phyloP scores from a whole-genome alignment of 371 early-diverging fungal species.

The Gilbertella persicaria region DNA sequence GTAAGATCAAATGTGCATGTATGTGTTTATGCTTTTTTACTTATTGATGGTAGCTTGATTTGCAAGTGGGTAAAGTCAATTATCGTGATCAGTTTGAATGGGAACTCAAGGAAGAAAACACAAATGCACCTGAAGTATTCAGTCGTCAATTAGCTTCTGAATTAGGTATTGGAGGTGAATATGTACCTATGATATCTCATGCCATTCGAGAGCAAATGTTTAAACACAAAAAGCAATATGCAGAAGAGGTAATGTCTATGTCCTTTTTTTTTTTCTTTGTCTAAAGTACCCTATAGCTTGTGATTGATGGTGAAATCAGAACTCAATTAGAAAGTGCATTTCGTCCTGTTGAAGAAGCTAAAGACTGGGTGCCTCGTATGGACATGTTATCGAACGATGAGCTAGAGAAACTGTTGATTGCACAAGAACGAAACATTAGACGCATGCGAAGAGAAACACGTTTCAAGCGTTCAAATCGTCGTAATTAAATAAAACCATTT shows the following conservation, averaged over 20 bases:
- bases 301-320: conserved; percentile 38
- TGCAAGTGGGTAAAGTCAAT: conserved; percentile 82
- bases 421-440: conserved; percentile 72
- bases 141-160: conserved; percentile 80
- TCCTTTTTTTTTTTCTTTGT: not conserved
- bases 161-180: conserved; percentile 91
- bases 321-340: conserved; percentile 60
- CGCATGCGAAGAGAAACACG: conserved; percentile 41
- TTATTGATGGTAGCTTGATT: conserved; percentile 64
- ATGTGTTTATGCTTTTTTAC: not conserved
- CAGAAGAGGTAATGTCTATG: conserved; percentile 45
- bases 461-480: conserved; percentile 33
- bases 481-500: conserved; percentile 2
- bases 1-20: conserved; percentile 21
- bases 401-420: conserved; percentile 73
- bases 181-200: conserved; percentile 82
- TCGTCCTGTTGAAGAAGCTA: conserved; percentile 67
- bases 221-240: conserved; percentile 66
- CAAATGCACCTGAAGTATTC: conserved; percentile 83
- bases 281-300: conserved; percentile 16
- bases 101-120: conserved; percentile 72
- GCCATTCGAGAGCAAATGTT: conserved; percentile 88
- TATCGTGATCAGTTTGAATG: conserved; percentile 94
- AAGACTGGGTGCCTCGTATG: conserved; percentile 81
- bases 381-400: conserved; percentile 81